Evolutionary conservation across 495 filamentous ascomycete genomes (phyloP).

Genomic region (Cercophora newfieldiana): DNA sequence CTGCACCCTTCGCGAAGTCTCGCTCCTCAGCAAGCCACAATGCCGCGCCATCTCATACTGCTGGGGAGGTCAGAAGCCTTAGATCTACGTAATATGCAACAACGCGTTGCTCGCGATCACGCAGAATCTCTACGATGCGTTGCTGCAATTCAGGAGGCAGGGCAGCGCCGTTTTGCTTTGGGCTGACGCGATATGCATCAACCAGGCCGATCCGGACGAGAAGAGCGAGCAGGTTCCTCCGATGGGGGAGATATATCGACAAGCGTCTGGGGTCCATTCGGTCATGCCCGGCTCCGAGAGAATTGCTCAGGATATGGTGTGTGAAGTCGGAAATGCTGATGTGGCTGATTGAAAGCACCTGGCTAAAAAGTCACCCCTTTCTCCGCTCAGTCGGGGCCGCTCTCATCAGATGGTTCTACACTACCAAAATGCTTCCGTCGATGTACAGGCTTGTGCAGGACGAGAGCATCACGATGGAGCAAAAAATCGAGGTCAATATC

Average conservation of each 20-base stretch:
- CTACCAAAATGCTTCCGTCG: no score
- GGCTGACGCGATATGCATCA: constrained; percentile 39
- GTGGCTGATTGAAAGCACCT: no score
- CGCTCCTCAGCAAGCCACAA: neutral
- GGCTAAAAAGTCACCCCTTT: no score
- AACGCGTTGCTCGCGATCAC: neutral
- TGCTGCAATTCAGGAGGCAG: neutral
- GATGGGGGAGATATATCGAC: constrained; percentile 33
- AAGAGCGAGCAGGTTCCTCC: constrained; percentile 33
- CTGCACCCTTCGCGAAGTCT: neutral
- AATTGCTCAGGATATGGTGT: neutral
- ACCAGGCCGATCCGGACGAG: constrained; percentile 34
- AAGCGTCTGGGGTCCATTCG: neutral
- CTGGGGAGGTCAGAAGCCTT: neutral
- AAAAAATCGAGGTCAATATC: neutral
- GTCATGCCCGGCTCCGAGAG: no score
- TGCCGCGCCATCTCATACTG: neutral
- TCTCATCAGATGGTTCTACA: no score
- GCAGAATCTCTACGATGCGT: neutral
- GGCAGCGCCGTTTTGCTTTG: constrained; percentile 19
- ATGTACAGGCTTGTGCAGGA: no score
- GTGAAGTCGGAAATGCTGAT: neutral
- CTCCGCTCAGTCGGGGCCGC: no score
- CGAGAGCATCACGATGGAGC: no score
- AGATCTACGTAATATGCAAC: neutral